phyloP scores from a whole-genome alignment of 2,329 filamentous ascomycete genomes.

The Colletotrichum plurivorum region DNA sequence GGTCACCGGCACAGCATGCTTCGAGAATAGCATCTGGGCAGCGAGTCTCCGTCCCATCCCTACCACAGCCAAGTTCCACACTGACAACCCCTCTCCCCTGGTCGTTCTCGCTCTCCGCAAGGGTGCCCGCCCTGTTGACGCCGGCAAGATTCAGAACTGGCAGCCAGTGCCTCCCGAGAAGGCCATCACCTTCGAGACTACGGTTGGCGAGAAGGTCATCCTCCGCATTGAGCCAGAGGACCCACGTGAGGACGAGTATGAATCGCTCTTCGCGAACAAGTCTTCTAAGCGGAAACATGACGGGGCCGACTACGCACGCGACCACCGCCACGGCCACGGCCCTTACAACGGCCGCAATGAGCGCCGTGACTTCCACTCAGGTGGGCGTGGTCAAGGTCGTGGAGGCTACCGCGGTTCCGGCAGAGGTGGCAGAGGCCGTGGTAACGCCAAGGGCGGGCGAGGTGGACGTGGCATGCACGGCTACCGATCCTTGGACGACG shows the following conservation, averaged over 20 bases:
- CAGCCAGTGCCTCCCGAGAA: constrained; percentile 79
- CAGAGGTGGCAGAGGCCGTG: constrained; percentile 54
- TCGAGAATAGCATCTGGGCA: constrained; percentile 90
- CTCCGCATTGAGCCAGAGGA: constrained; percentile 84
- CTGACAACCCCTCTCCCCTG: constrained; percentile 82
- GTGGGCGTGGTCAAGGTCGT: constrained; percentile 53
- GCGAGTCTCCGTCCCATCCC: constrained; percentile 82
- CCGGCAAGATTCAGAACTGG: constrained; percentile 87
- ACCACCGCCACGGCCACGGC: constrained; percentile 44
- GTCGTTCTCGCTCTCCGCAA: constrained; percentile 87
- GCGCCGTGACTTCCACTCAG: constrained; percentile 59
- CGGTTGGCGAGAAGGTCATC: constrained; percentile 88
- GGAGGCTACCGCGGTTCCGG: constrained; percentile 56
- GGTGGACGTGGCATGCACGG: constrained; percentile 65
- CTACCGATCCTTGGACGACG: constrained; percentile 79
- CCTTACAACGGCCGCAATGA: constrained; percentile 55
- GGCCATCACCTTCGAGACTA: constrained; percentile 83
- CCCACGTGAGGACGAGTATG: constrained; percentile 72
- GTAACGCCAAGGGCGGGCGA: constrained; percentile 59
- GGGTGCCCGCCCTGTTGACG: constrained; percentile 83
- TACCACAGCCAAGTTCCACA: constrained; percentile 77
- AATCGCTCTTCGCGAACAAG: constrained; percentile 73
- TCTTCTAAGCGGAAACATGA: constrained; percentile 72
- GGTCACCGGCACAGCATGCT: constrained; percentile 81
- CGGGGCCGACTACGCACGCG: constrained; percentile 48